Evolutionary conservation across 257 asterid species (phyloP).

Genomic region (Nicotiana sylvestris): DNA sequence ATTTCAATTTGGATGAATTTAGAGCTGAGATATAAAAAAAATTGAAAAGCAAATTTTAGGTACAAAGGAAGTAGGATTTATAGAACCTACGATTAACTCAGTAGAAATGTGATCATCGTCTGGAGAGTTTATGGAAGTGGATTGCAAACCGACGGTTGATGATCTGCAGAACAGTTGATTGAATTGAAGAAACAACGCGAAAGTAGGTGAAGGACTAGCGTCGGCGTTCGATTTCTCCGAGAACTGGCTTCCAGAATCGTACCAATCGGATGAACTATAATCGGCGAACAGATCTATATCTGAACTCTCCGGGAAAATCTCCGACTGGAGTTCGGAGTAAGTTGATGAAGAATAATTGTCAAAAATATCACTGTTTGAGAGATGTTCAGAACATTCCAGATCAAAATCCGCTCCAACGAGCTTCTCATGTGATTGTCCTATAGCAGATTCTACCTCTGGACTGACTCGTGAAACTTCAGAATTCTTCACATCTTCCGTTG

Average conservation of each 20-base stretch:
- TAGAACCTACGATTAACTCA: conserved; percentile 46
- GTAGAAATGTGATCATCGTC: conserved; percentile 20
- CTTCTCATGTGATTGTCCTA: neutral
- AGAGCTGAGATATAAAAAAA: too few relatives aligned
- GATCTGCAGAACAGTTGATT: conserved; percentile 62
- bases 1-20: too few relatives aligned
- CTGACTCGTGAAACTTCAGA: neutral
- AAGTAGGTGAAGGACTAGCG: conserved; percentile 56
- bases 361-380: conserved; percentile 19
- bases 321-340: conserved; percentile 31
- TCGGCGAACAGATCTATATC: conserved; percentile 37
- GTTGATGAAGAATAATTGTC: conserved; percentile 43
- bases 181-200: conserved; percentile 52
- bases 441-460: neutral
- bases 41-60: too few relatives aligned
- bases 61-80: too few relatives aligned
- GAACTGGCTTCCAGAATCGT: conserved; percentile 79
- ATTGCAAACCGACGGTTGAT: conserved; percentile 4
- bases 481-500: neutral
- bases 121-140: neutral
- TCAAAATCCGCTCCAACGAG: conserved; percentile 30
- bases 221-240: conserved; percentile 59
- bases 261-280: conserved; percentile 54
- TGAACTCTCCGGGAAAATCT: conserved; percentile 23
- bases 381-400: conserved; percentile 71